Percentiles rank a stretch among this genome's conserved stretches.
These are phyloP conservation scores for Cladorrhinum sp. DNA, from an alignment of 2,329 filamentous ascomycete genomes.

Conservation along the genomic window DNA sequence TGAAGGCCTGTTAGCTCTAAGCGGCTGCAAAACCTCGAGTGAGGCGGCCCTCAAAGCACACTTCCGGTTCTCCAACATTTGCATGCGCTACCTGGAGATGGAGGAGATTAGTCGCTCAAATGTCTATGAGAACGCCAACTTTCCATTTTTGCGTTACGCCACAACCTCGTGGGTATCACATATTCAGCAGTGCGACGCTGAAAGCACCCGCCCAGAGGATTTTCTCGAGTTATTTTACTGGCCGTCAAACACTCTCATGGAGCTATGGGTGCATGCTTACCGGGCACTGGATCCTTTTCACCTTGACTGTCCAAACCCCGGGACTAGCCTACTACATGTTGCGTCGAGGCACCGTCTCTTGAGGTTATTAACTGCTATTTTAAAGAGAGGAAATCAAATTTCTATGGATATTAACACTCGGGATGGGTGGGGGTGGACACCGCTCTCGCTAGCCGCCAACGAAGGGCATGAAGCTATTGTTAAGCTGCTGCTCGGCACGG, in stretches of 20 bases:
- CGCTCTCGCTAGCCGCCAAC: not conserved
- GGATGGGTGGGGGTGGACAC: no score
- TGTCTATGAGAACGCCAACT: constrained; percentile 8
- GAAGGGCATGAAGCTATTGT: not conserved
- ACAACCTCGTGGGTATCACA: constrained; percentile 20
- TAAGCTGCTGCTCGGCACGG: not conserved
- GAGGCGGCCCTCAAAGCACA: constrained; percentile 19
- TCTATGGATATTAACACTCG: no score
- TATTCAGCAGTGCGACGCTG: constrained; percentile 12
- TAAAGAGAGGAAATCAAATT: no score
- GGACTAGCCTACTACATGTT: no score
- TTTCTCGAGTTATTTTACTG: constrained; percentile 16
- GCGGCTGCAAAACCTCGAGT: constrained; percentile 9
- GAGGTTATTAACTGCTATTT: no score
- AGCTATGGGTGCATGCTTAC: constrained; percentile 14
- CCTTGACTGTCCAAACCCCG: no score
- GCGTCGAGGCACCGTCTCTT: no score
- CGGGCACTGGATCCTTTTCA: not conserved
- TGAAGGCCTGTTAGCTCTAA: constrained; percentile 22
- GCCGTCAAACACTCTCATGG: constrained; percentile 18
- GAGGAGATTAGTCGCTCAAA: constrained; percentile 21
- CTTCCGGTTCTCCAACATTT: constrained; percentile 26
- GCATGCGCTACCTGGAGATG: constrained; percentile 29
- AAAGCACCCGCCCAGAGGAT: constrained; percentile 13
- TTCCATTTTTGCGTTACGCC: constrained; percentile 23